Evolutionary conservation across 345 rosid species (phyloP).

Genomic region (Aquilaria sinensis): DNA sequence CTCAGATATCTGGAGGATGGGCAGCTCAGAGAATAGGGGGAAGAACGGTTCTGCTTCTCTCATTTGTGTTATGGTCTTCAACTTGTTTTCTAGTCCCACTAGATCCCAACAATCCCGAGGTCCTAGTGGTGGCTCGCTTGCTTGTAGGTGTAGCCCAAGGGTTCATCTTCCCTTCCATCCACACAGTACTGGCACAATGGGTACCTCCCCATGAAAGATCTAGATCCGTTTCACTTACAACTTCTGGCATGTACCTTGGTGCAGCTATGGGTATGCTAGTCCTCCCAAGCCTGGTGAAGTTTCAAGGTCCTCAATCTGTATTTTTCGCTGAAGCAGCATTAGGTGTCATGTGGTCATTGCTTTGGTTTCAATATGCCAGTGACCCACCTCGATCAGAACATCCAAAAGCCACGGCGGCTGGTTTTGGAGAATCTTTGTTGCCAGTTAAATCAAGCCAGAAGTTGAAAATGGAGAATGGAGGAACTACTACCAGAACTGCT

Average conservation of each 20-base stretch:
- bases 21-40: conserved; percentile 94
- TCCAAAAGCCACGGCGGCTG: conserved; percentile 87
- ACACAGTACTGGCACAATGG: conserved; percentile 97
- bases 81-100: conserved; percentile 81
- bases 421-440: conserved; percentile 70
- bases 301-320: conserved; percentile 81
- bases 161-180: conserved; percentile 94
- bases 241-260: conserved; percentile 95
- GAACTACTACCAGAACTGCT: conserved; percentile 31
- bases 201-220: conserved; percentile 99
- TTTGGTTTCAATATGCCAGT: conserved; percentile 74
- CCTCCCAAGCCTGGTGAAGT: conserved; percentile 85
- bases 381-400: conserved; percentile 92
- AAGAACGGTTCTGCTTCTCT: conserved; percentile 77
- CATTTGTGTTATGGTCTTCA: conserved; percentile 86
- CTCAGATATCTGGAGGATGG: conserved; percentile 99
- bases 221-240: conserved; percentile 91
- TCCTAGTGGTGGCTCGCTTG: conserved; percentile 73
- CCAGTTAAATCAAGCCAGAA: conserved; percentile 63
- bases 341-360: conserved; percentile 81
- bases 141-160: conserved; percentile 99
- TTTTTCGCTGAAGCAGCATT: conserved; percentile 84
- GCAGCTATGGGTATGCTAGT: conserved; percentile 95
- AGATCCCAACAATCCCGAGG: conserved; percentile 61
- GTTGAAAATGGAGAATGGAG: conserved; percentile 50